Percentiles rank a stretch among this genome's conserved stretches.
Evolutionary conservation across 768 basidiomycete species (phyloP).

Genomic region (Agrocybe pediades): DNA sequence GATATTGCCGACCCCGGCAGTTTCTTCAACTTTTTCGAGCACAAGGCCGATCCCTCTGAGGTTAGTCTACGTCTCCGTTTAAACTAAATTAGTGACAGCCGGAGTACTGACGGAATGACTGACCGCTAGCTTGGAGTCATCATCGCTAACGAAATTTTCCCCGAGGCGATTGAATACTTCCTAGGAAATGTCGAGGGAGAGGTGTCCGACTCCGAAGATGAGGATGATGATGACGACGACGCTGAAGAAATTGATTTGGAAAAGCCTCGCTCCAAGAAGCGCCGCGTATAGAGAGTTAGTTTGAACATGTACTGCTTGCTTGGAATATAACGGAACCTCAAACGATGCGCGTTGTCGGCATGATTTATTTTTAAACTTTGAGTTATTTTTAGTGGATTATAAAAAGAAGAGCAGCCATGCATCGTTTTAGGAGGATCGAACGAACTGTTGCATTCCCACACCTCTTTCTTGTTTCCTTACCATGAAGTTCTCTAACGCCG

Average conservation of each 20-base stretch:
- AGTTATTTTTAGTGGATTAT: constrained; percentile 17
- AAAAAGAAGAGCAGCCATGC: constrained; percentile 2
- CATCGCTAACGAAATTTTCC: constrained; percentile 79
- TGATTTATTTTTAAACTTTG: not conserved
- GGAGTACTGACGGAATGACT: not conserved
- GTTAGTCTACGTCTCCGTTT: constrained; percentile 40
- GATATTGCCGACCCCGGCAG: constrained; percentile 72
- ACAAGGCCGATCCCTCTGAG: constrained; percentile 63
- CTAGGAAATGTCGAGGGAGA: constrained; percentile 63
- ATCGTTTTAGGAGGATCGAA: constrained; percentile 1
- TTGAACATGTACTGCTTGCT: not conserved
- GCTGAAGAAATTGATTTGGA: constrained; percentile 89
- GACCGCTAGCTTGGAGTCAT: constrained; percentile 62
- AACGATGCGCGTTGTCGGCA: constrained; percentile 2
- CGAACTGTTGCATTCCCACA: constrained; percentile 14
- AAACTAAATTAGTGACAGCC: no score
- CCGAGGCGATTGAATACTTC: constrained; percentile 83
- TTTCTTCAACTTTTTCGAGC: constrained; percentile 89
- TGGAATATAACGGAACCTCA: not conserved
- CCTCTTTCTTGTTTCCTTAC: constrained; percentile 16
- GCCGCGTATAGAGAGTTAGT: constrained; percentile 47
- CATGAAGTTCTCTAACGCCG: constrained; percentile 37
- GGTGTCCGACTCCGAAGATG: constrained; percentile 61
- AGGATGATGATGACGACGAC: constrained; percentile 73
- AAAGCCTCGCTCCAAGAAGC: constrained; percentile 78